Conservation (phyloP, 176 grass and related monocot genomes). For the Avena atlantica region DNA sequence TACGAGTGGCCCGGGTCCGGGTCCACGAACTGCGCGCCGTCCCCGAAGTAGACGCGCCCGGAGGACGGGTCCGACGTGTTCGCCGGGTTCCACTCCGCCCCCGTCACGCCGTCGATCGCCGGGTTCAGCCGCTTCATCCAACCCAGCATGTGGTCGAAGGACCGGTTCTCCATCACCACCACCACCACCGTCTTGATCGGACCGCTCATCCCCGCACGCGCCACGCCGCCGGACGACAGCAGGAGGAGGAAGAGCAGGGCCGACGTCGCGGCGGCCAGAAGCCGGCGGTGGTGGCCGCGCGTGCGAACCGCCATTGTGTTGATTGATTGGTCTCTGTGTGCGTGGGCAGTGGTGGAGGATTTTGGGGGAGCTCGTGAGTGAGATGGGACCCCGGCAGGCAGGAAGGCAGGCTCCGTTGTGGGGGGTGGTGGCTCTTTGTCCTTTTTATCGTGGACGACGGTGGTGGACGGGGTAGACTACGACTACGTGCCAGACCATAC, state of each 20-base stretch:
- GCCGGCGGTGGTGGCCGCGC: not conserved
- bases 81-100: conserved; percentile 74
- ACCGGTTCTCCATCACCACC: conserved; percentile 97
- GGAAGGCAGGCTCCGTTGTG: not conserved
- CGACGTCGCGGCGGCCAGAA: not conserved
- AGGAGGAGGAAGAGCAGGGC: conserved; percentile 29
- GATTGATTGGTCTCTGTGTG: not conserved
- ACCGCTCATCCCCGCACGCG: not conserved
- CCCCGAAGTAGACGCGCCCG: conserved; percentile 70
- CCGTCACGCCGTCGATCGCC: conserved; percentile 83
- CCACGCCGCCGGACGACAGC: not conserved
- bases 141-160: conserved; percentile 99
- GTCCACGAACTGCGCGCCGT: conserved; percentile 83
- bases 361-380: conserved; percentile 34
- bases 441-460: not conserved
- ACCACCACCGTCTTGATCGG: conserved; percentile 95
- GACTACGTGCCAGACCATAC: not conserved
- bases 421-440: conserved; percentile 36
- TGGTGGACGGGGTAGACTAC: conserved; percentile 22
- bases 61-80: conserved; percentile 58
- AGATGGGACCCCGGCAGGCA: conserved; percentile 22
- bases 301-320: conserved; percentile 29
- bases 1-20: conserved; percentile 98
- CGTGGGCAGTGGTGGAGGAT: not conserved
- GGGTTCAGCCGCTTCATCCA: conserved; percentile 96